Evolutionary conservation across 768 basidiomycete species (phyloP).

Genomic region (Pulveroboletus sp.): DNA sequence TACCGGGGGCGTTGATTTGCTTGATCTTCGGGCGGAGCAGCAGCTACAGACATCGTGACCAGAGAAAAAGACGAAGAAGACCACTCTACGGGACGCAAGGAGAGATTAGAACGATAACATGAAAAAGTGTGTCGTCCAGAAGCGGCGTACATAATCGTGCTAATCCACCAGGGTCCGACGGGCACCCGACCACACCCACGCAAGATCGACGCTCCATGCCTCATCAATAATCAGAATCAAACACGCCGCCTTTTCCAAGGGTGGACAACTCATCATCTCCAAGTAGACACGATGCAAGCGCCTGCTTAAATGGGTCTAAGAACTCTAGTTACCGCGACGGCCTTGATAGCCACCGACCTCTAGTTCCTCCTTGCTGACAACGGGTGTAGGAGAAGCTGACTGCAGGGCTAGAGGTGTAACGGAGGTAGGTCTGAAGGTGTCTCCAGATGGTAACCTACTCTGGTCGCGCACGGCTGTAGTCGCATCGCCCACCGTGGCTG

Average conservation of each 20-base stretch:
- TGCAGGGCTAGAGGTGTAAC: not conserved
- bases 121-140: not conserved
- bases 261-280: slow-evolving; percentile 31
- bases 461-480: not conserved
- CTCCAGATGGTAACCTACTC: not conserved
- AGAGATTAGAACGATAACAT: not conserved
- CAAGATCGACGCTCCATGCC: not conserved
- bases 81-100: not conserved
- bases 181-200: not conserved
- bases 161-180: too few species aligned
- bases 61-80: not conserved
- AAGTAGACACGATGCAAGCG: slow-evolving; percentile 36
- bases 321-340: not conserved
- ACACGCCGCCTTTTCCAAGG: slow-evolving; percentile 27
- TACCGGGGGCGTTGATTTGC: not conserved
- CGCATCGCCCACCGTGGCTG: not conserved
- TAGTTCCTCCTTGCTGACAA: slow-evolving; percentile 14
- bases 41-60: slow-evolving; percentile 13
- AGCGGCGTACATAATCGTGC: too few species aligned
- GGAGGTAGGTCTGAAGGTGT: not conserved
- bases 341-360: slow-evolving; percentile 15
- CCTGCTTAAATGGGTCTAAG: slow-evolving; percentile 17
- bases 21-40: slow-evolving; percentile 2
- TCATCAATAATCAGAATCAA: slow-evolving; percentile 17
- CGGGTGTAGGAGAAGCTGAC: too few species aligned